Evolutionary conservation across 352 stramenopile species (phyloP).

Genomic region (Phytophthora fragariaefolia): DNA sequence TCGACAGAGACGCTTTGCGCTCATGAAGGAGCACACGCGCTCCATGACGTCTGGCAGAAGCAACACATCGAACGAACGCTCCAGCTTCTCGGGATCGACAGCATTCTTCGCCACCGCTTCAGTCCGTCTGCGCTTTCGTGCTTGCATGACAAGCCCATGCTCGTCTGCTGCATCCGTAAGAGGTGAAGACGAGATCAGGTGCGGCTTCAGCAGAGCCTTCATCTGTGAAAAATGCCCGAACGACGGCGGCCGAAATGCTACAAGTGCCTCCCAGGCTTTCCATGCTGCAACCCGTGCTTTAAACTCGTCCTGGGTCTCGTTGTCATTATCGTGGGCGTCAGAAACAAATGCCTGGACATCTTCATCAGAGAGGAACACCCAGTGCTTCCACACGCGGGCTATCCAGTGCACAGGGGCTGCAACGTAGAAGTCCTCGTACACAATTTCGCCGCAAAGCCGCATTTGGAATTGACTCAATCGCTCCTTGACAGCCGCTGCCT

Average conservation of each 20-base stretch:
- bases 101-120: not conserved
- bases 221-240: constrained; percentile 33
- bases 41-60: constrained; percentile 74
- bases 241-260: constrained; percentile 14
- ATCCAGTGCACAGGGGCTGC: constrained; percentile 64
- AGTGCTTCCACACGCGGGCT: constrained; percentile 55
- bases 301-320: constrained; percentile 19
- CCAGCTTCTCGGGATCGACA: constrained; percentile 42
- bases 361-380: constrained; percentile 49
- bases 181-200: constrained; percentile 26
- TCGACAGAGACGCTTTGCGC: constrained; percentile 68
- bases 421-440: constrained; percentile 51
- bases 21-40: constrained; percentile 73
- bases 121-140: constrained; percentile 29
- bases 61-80: constrained; percentile 56
- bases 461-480: constrained; percentile 43
- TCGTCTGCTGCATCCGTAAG: constrained; percentile 24
- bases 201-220: constrained; percentile 33
- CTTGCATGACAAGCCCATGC: constrained; percentile 1
- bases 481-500: constrained; percentile 17
- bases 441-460: constrained; percentile 41
- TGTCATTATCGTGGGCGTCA: constrained; percentile 31
- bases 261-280: constrained; percentile 1
- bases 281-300: constrained; percentile 16
- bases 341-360: constrained; percentile 49